Evolutionary conservation across 805 yeast genomes (phyloP).

Genomic region (Starmerella roubikii): DNA sequence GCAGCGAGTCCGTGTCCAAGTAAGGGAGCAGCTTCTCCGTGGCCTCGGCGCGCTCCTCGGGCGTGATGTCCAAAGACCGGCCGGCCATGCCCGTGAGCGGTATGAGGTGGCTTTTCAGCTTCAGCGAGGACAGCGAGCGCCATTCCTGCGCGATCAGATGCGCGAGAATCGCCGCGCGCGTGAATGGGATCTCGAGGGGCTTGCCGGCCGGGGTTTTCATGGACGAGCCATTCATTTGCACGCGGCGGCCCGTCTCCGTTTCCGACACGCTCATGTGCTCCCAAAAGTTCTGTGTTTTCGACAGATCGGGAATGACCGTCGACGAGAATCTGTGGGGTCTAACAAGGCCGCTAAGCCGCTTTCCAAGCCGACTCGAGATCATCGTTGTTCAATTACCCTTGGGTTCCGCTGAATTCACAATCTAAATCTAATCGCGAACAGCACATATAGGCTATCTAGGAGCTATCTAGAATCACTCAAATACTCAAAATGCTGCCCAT

Average conservation of each 20-base stretch:
- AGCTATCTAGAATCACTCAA: too few relatives aligned
- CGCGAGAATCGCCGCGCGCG: slow-evolving; percentile 40
- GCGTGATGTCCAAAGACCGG: slow-evolving; percentile 65
- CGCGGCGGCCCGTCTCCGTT: slow-evolving; percentile 30
- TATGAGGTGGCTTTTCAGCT: slow-evolving; percentile 60
- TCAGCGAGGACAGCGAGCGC: slow-evolving; percentile 50
- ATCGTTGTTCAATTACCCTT: too few relatives aligned
- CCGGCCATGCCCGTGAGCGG: slow-evolving; percentile 83
- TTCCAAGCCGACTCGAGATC: too few relatives aligned
- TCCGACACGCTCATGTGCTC: slow-evolving; percentile 44
- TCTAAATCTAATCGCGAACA: too few relatives aligned
- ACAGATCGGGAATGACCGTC: slow-evolving; percentile 4
- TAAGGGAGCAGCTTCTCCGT: slow-evolving; percentile 56
- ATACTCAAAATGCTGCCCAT: too few relatives aligned
- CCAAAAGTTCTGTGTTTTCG: slow-evolving; percentile 50
- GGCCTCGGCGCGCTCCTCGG: slow-evolving; percentile 44
- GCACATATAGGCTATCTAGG: too few relatives aligned
- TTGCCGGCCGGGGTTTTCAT: slow-evolving; percentile 76
- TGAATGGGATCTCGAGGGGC: slow-evolving; percentile 47
- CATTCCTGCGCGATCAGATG: slow-evolving; percentile 75
- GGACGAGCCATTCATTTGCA: slow-evolving; percentile 62
- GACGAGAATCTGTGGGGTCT: background rate
- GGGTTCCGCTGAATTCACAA: too few relatives aligned
- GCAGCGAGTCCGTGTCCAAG: slow-evolving; percentile 84
- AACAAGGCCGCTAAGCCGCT: too few relatives aligned